Base-by-base conservation (phyloP, 768 basidiomycete species). In the Tricholoma hemisulphureum region DNA sequence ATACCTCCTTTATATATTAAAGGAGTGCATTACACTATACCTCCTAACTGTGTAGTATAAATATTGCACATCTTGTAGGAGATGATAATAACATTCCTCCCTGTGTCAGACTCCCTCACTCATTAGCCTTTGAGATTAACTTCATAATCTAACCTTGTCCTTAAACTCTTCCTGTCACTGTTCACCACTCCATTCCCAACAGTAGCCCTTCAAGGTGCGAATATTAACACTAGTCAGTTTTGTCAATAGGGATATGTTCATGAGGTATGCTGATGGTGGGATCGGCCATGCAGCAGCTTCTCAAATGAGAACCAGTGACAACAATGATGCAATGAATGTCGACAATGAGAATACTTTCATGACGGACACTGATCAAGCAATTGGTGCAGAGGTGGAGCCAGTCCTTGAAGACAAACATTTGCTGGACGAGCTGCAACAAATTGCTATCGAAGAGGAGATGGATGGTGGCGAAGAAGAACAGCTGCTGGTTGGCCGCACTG, bases 191-290 rank as follows among this genome's bases (percentile, higher is more conserved):
- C n/a, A n/a, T n/a, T n/a, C n/a, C n/a, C n/a, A n/a, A n/a, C n/a
- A n/a, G n/a, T n/a, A n/a, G 6, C 20, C 31, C 41, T 35, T 51
- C 49, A 34, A 23, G 28, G 52, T 45, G 23, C 51, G 13, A 31
- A n/a, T 35, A 41, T 37, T 57, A 24, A 53, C 53, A 21, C 18
- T 14, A 9, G 4, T 29, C 24, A 73, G 72, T n/a, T 69, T 71
- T 59, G 66, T 62, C 16, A 70, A 73, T 49, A 58, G 70, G 5
- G 71, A 75, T 53, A 72, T 71, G 61, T 59, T 67, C 26, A 74
- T 75, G 73, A 35, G n/a, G n/a, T n/a, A n/a, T n/a, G n/a, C n/a
- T n/a, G n/a, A n/a, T n/a, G n/a, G n/a, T n/a, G n/a, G n/a, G 63
- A 31, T 0, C 68, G 67, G 23, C 54, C 58, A 0, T 72, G 73